phyloP scores from a whole-genome alignment of 176 grass and related monocot genomes.

The Metroxylon sagu region DNA sequence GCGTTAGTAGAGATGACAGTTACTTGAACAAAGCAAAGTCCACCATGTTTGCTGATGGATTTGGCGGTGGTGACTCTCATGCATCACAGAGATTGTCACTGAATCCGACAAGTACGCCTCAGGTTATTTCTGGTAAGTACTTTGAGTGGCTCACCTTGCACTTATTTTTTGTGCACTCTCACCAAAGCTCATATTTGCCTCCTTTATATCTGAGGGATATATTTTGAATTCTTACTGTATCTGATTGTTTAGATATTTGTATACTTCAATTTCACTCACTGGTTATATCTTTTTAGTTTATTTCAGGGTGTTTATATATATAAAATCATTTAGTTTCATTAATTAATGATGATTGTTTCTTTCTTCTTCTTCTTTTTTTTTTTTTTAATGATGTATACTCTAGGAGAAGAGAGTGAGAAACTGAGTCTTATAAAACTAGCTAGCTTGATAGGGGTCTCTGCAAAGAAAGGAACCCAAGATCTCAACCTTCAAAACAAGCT shows the following conservation, averaged over 20 bases:
- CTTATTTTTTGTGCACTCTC: too few relatives aligned
- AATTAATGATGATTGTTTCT: slow-evolving; percentile 3
- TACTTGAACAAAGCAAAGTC: slow-evolving; percentile 75
- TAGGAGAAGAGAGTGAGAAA: slow-evolving; percentile 54
- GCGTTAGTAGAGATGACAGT: slow-evolving; percentile 82
- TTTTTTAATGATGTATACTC: slow-evolving; percentile 30
- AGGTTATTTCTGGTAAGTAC: slow-evolving; percentile 22
- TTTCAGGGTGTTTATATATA: too few relatives aligned
- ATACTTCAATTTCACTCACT: too few relatives aligned
- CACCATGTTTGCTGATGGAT: slow-evolving; percentile 40
- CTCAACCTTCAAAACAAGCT: slow-evolving; percentile 73
- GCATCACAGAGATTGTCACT: slow-evolving; percentile 7
- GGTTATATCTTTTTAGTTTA: too few relatives aligned
- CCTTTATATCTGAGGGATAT: too few relatives aligned
- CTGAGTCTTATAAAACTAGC: slow-evolving; percentile 79
- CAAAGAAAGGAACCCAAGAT: slow-evolving; percentile 63
- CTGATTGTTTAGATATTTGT: too few relatives aligned
- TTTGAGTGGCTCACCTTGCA: too few relatives aligned
- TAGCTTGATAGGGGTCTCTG: slow-evolving; percentile 74
- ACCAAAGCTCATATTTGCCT: too few relatives aligned
- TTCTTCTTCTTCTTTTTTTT: too few relatives aligned
- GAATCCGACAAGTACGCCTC: slow-evolving; percentile 5
- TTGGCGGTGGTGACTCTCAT: slow-evolving; percentile 25
- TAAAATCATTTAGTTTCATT: too few relatives aligned
- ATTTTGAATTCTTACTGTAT: too few relatives aligned